A percentile compares a stretch with the other conserved stretches of the same genome.
Evolutionary conservation across 352 stramenopile genomes (phyloP).

Genomic region (Phytophthora europaea): DNA sequence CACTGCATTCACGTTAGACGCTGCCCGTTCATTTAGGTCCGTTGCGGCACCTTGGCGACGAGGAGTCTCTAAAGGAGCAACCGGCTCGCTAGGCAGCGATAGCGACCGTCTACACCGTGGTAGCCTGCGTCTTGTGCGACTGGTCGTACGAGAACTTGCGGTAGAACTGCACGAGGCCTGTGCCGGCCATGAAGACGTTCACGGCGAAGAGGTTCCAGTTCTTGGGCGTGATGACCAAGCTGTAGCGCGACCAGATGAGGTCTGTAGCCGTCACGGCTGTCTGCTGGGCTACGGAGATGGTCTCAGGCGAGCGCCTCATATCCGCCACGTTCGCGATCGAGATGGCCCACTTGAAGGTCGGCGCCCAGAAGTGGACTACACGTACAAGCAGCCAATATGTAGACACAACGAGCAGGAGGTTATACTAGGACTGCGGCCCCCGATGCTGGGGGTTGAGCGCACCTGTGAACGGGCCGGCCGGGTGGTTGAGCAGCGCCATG

Average conservation of each 20-base stretch:
- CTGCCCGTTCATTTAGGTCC: conserved; percentile 11
- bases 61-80: conserved; percentile 1
- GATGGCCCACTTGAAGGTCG: conserved; percentile 91
- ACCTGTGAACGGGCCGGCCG: conserved; percentile 86
- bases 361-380: conserved; percentile 90
- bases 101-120: not conserved
- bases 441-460: not conserved
- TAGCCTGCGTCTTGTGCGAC: conserved; percentile 1
- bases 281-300: conserved; percentile 84
- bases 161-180: conserved; percentile 84
- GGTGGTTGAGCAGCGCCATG: conserved; percentile 69
- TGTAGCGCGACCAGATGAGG: conserved; percentile 93
- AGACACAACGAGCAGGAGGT: not conserved
- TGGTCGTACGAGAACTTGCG: conserved; percentile 73
- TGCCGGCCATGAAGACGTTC: conserved; percentile 90
- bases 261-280: conserved; percentile 77
- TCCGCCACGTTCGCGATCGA: conserved; percentile 89
- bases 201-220: conserved; percentile 93
- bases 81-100: conserved; percentile 8
- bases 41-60: not conserved
- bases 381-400: not conserved
- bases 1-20: conserved; percentile 19
- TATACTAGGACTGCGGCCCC: conserved; percentile 35
- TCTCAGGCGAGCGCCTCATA: conserved; percentile 81
- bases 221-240: conserved; percentile 87